Conservation (phyloP, 345 rosid genomes). For the rapeseed (Brassica napus) region DNA sequence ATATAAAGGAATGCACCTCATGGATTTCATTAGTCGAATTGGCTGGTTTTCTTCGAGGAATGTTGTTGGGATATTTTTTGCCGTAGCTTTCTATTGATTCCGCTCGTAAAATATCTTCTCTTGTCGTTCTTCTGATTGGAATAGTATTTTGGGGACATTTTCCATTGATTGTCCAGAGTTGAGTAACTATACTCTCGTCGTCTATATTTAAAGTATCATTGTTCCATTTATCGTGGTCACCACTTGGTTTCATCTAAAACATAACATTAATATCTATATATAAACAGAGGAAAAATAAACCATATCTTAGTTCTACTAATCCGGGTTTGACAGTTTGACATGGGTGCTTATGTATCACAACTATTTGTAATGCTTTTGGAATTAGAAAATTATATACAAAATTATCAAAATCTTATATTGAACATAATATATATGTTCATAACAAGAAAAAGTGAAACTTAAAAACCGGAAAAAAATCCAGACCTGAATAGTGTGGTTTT, state of each 20-base stretch:
- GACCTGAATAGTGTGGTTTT: not conserved
- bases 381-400: not conserved
- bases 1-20: not conserved
- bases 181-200: not conserved
- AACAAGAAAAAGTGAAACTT: not conserved
- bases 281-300: too few relatives aligned
- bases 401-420: not conserved
- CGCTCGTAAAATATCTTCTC: not conserved
- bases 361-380: not conserved
- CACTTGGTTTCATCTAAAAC: not conserved
- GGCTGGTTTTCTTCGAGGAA: not conserved
- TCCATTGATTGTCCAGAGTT: not conserved
- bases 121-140: conserved; percentile 13
- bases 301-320: too few relatives aligned
- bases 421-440: not conserved
- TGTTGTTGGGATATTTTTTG: not conserved
- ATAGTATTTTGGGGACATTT: conserved; percentile 2
- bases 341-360: not conserved
- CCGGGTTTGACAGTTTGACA: too few relatives aligned
- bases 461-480: not conserved
- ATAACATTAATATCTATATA: too few relatives aligned
- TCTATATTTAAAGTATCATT: not conserved
- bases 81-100: not conserved
- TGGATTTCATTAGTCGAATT: not conserved
- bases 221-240: not conserved